These are phyloP conservation scores for Syzygium oleosum DNA, from an alignment of 345 rosid genomes.

Conservation along the genomic window DNA sequence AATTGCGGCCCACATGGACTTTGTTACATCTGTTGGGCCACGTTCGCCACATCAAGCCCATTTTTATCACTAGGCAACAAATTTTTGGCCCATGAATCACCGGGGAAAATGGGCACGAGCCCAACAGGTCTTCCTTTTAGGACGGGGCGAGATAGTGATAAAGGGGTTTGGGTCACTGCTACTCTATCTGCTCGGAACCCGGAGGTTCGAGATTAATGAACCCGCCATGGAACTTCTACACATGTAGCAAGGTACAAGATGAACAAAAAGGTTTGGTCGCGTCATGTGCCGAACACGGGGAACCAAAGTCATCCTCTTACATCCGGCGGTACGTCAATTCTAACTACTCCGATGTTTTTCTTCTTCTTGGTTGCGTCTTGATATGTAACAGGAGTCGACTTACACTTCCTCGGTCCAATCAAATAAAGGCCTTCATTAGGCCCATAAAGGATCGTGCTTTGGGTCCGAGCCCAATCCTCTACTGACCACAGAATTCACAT, in stretches of 20 bases:
- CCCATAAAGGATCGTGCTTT: neutral
- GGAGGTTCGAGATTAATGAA: neutral
- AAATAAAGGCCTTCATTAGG: neutral
- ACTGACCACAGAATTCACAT: neutral
- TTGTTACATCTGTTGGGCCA: neutral
- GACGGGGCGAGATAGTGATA: fast-evolving
- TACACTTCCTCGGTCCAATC: neutral
- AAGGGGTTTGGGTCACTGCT: neutral
- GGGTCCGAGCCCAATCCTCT: neutral
- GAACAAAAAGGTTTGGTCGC: neutral
- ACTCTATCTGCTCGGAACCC: neutral
- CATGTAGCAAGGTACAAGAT: neutral
- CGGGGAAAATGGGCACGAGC: neutral
- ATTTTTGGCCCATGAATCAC: neutral
- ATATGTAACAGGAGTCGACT: neutral
- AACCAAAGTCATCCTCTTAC: no score
- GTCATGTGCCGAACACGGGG: neutral
- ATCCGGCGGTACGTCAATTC: no score
- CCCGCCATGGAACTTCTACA: neutral
- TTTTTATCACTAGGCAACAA: neutral
- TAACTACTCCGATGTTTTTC: neutral
- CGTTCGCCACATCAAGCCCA: neutral
- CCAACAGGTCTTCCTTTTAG: neutral
- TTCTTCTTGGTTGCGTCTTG: neutral
- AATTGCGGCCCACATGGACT: neutral